Base-by-base conservation (phyloP, 805 yeast genomes). In the Yamadazyma olivae region DNA sequence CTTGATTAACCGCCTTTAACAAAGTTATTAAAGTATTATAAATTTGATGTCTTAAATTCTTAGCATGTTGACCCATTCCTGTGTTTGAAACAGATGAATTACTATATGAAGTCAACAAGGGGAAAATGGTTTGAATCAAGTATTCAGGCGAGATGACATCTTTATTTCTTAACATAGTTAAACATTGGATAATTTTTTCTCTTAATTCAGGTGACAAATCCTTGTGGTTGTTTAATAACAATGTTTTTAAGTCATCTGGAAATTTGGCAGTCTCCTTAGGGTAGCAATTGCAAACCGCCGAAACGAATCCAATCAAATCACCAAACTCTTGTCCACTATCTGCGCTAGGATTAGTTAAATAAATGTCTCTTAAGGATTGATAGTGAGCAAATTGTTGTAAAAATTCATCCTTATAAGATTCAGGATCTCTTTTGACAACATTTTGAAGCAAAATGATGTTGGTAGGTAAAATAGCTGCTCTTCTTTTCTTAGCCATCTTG, bases 391-490 rank as follows among this genome's bases (percentile, higher is more conserved):
- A 88, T 57, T 93, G 99, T 51, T 89, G 93, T 26, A 83, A 59
- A 59, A 93, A 93, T 60, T 93, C 99, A 61, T 93, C 99, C 41
- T 79, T 79, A 57, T 93, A 93, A 0, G 98, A 90, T 49, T 77
- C 84, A 2, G 99, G 97, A 58, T 93, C 99, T 51, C 97, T 74
- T 49, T 90, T 83, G 7, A 93, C 95, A 45, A 93, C 71, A 59
- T 93, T 93, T 64, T 93, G 99, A 41, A 93, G 65, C 44, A 91
- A 67, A 25, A 95, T 90, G 55, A 93, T 84, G 61, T 93, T 93
- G 14, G 89, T 85, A 8, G 98, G 98, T 56, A 91, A 69, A 39
- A 90, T 74, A 30, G 97, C 96, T 18, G 96, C 93, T 75, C 96
- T 85, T 64, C 85, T 81, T 59, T 81, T 75, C 61, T 82, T 86